Evolutionary conservation across 305 asterid genomes (phyloP), one percentile per base, ranked within the genome.

Genomic region (Fraxinus dipetala): DNA sequence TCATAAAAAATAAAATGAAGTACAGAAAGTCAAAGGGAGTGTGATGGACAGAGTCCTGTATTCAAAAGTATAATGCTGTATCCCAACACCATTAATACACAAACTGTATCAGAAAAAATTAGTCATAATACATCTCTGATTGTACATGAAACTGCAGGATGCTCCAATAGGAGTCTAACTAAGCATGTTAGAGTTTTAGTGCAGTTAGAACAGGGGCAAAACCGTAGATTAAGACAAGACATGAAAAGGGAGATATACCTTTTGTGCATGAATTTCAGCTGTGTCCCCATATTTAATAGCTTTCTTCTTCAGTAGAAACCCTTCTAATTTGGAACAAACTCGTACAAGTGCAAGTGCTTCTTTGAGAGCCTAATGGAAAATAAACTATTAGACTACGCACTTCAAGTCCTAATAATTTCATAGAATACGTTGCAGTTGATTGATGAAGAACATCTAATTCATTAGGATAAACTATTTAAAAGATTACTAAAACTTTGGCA

Each of bases 321-420:
- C 97, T 87, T 94, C 98, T 79, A 96, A 51, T 87, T 90, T 90
- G 86, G 98, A 93, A 91, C 99, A 94, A 79, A 85, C 84, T 86
- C 97, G 92, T 90, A 96, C 91, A 83, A 80, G 97, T 16, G 91
- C 88, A 88, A 94, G 97, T 76, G 94, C 95, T 85, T 88, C 95
- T 90, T 91, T 93, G 82, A 91, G 91, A 88, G 87, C 97, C 99
- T 94, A 83, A 72, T 79, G 56, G 78, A 85, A 78, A 79, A 80
- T 34, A 77, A 75, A 78, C 63, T 65, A 82, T 77, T 51, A 86
- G 87, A 81, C 74, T 54, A 80, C 80, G 77, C 77, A 80, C 81
- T 76, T 80, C 77, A 51, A 16, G 85, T 75, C 79, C 69, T 45
- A 74, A 34, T 35, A 79, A 34, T 43, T 79, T 13, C 48, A 14